phyloP scores from a whole-genome alignment of 495 filamentous ascomycete genomes.

The Daldinia concentrica region DNA sequence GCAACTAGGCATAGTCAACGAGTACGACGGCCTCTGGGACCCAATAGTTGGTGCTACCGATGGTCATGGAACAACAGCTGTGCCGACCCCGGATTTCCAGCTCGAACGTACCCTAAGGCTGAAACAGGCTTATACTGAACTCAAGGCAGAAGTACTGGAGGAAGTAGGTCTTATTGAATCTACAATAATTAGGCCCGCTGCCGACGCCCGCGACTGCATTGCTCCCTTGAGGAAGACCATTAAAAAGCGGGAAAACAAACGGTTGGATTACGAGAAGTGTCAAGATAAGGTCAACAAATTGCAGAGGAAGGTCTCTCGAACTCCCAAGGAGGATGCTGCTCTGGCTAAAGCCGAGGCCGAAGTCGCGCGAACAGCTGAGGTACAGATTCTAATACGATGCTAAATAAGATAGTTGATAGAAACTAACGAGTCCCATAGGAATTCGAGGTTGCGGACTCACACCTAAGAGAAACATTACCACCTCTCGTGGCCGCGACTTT shows the following conservation, averaged over 20 bases:
- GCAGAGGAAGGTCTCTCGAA: conserved; percentile 74
- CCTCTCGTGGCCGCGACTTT: conserved; percentile 77
- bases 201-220: conserved; percentile 74
- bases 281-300: conserved; percentile 76
- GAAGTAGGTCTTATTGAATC: conserved; percentile 79
- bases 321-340: conserved; percentile 78
- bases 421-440: conserved; percentile 60
- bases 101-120: conserved; percentile 74
- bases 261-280: conserved; percentile 87
- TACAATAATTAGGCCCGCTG: conserved; percentile 76
- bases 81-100: conserved; percentile 70
- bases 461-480: conserved; percentile 78
- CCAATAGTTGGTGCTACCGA: conserved; percentile 74
- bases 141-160: conserved; percentile 76
- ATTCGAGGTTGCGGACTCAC: conserved; percentile 83
- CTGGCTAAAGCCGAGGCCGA: conserved; percentile 84
- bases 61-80: conserved; percentile 61
- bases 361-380: conserved; percentile 71
- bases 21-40: conserved; percentile 82
- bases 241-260: conserved; percentile 89
- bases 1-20: conserved; percentile 74
- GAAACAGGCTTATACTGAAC: conserved; percentile 74
- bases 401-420: background rate
- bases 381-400: conserved; percentile 45
- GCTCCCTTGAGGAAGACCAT: conserved; percentile 87